Evolutionary conservation across 345 rosid species (phyloP).

Genomic region (Eucalyptus pauciflora): DNA sequence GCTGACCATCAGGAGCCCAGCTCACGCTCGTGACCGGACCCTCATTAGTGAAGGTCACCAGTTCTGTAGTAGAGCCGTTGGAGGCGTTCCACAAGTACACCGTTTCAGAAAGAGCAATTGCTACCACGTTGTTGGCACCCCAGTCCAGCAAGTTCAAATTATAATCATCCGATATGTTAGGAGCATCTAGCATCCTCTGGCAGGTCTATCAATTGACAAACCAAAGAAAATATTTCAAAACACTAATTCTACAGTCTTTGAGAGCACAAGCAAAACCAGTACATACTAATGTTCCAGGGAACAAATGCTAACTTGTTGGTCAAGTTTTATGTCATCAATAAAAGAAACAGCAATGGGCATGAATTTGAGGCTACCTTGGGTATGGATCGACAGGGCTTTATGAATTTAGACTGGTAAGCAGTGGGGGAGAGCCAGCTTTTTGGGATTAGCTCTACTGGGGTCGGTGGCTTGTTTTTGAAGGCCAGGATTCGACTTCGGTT

Average conservation of each 20-base stretch:
- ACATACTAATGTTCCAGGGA: neutral
- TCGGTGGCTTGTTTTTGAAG: slow-evolving; percentile 58
- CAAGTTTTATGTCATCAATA: neutral
- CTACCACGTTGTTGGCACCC: slow-evolving; percentile 35
- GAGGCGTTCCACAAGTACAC: slow-evolving; percentile 47
- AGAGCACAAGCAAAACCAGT: neutral
- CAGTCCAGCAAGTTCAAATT: slow-evolving; percentile 39
- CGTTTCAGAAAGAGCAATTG: slow-evolving; percentile 20
- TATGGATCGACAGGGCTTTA: slow-evolving; percentile 17
- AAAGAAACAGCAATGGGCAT: neutral
- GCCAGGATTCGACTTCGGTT: slow-evolving; percentile 57
- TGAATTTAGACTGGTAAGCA: neutral
- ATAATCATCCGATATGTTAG: slow-evolving; percentile 32
- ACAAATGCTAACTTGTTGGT: neutral
- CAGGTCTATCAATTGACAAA: slow-evolving; percentile 11
- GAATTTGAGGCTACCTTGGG: slow-evolving; percentile 19
- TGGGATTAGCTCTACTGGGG: slow-evolving; percentile 13
- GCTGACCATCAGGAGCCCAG: slow-evolving; percentile 42
- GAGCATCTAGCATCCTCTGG: slow-evolving; percentile 43
- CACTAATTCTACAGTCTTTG: neutral
- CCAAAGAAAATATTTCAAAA: neutral
- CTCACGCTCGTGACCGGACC: slow-evolving; percentile 45
- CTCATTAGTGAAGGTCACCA: slow-evolving; percentile 33
- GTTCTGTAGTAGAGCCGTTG: slow-evolving; percentile 26
- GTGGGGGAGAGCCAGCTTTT: neutral